Evolutionary conservation across 2,329 filamentous ascomycete species (phyloP).

Genomic region (Graphilbum ipis-grandicollis): DNA sequence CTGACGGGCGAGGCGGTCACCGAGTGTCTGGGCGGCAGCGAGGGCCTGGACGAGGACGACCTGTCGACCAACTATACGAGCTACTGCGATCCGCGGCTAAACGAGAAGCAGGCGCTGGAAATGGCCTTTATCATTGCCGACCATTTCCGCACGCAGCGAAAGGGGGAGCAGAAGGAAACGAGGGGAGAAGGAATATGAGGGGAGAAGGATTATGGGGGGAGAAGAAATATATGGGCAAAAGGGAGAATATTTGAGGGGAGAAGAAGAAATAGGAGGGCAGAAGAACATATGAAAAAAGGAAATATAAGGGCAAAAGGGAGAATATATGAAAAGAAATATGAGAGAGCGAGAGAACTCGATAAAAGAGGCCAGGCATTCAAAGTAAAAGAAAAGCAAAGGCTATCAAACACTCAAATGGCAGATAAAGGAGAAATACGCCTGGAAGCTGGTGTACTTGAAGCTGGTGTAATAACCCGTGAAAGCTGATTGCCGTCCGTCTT

Average conservation of each 20-base stretch:
- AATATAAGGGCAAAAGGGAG: too few species aligned
- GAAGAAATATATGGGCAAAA: neutral
- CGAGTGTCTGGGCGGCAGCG: constrained; percentile 84
- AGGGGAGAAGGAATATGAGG: neutral
- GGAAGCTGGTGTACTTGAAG: too few species aligned
- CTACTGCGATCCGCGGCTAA: constrained; percentile 87
- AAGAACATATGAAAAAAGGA: neutral
- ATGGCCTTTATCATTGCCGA: constrained; percentile 85
- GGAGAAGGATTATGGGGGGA: neutral
- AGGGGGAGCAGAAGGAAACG: constrained; percentile 8
- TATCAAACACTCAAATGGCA: too few species aligned
- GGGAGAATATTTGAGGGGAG: neutral
- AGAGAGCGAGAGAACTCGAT: too few species aligned
- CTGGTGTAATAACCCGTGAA: too few species aligned
- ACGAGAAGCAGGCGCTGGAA: constrained; percentile 95
- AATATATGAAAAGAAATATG: too few species aligned
- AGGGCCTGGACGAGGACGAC: constrained; percentile 74
- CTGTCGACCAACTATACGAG: constrained; percentile 83
- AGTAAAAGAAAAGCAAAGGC: too few species aligned
- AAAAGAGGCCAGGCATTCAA: too few species aligned
- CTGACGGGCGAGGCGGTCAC: constrained; percentile 92
- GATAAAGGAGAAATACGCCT: too few species aligned
- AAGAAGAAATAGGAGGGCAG: neutral
- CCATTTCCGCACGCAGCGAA: constrained; percentile 36
- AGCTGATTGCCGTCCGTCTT: too few species aligned